Evolutionary conservation across 106 monocot species (phyloP).

Genomic region (Dioscorea dumetorum): DNA sequence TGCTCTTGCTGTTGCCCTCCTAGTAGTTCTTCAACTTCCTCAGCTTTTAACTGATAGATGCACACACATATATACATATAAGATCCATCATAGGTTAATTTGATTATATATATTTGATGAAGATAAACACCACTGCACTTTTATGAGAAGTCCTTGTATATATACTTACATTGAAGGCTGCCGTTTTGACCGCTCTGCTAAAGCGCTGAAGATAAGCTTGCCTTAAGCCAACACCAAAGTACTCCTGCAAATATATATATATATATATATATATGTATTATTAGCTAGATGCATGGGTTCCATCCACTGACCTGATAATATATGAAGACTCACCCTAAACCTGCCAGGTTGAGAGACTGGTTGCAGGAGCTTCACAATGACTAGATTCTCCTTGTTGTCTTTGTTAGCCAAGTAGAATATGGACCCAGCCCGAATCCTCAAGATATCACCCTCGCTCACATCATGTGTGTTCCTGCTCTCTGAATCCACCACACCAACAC

Average conservation of each 20-base stretch:
- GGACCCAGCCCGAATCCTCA: conserved; percentile 28
- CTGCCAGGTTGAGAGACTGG: conserved; percentile 34
- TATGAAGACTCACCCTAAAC: not conserved
- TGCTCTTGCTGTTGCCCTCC: not conserved
- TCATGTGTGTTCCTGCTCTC: conserved; percentile 25
- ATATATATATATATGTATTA: too few species aligned
- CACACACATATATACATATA: too few species aligned
- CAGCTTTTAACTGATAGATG: not conserved
- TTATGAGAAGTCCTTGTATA: too few species aligned
- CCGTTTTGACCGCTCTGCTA: conserved; percentile 46
- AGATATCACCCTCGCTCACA: conserved; percentile 32
- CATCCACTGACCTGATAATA: too few species aligned
- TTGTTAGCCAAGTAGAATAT: conserved; percentile 37
- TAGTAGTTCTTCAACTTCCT: not conserved
- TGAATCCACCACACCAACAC: conserved; percentile 9
- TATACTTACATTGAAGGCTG: conserved; percentile 45
- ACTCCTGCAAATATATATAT: conserved; percentile 18
- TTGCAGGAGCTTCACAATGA: conserved; percentile 27
- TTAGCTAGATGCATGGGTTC: too few species aligned
- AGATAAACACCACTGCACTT: too few species aligned
- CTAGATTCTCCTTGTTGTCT: conserved; percentile 26
- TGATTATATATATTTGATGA: too few species aligned
- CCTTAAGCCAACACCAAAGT: conserved; percentile 22
- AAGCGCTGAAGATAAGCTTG: conserved; percentile 29
- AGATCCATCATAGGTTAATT: too few species aligned